Base-by-base conservation (phyloP, 2,329 filamentous ascomycete species). In the Keithomyces neogunnii region DNA sequence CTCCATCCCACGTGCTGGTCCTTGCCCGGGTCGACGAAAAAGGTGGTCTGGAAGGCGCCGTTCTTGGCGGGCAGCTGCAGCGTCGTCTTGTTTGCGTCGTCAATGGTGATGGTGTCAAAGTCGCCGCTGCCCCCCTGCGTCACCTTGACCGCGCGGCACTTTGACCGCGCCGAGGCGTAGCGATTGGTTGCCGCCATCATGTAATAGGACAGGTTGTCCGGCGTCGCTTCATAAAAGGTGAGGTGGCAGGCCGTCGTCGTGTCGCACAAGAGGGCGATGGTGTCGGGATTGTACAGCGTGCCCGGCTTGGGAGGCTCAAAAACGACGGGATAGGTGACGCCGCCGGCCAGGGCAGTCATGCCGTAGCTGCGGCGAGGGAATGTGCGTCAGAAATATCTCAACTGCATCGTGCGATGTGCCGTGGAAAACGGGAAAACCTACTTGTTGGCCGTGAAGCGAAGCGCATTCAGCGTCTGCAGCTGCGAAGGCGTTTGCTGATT, bases 401-500 rank as follows among this genome's bases (percentile, higher is more conserved):
- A 10, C 5, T 28, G 26, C 42, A 28, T 26, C 42, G 29, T 11
- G 29, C 42, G 11, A 29, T 45, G 42, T 11, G 26, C 29, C 29
- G 28, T 7, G 40, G 8, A 19, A 19, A 19, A 19, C 10, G 35
- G 6, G 28, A 7, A 52, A 26, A 40, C 56, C 33, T 48, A 67
- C 68, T 64, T 67, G 36, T 74, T 72, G 10, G 73, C 73, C 1
- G 68, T 71, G 45, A 70, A 74, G 47, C 71, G 61, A 28, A 72
- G 60, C 29, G 70, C 68, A n/a, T 56, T 62, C 11, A 54, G 49
- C 2, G 56, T 53, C 26, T 60, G 58, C 6, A 47, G 49, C 26
- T 32, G n/a, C 9, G 49, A 46, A 5, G 46, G 44, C 13, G 31
- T 42, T 4, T 50, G 6, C 11, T 42, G 45, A 5, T 39, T 56